Evolutionary conservation across 78 protist species (phyloP).

Genomic region (Emiliania huxleyi): DNA sequence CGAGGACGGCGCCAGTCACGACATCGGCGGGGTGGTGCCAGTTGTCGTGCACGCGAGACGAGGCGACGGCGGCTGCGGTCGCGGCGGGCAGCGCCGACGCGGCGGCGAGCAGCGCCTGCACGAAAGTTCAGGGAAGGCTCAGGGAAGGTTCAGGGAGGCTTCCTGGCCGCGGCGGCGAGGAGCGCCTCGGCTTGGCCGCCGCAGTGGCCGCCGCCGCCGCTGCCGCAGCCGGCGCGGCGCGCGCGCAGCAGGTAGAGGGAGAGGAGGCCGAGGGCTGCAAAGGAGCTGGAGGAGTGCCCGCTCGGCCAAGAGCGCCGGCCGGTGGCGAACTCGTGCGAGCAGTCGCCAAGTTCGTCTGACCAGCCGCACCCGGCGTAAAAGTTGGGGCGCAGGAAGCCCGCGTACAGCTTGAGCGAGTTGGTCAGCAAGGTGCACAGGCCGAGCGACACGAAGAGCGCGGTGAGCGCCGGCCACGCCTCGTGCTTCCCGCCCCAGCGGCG

Average conservation of each 20-base stretch:
- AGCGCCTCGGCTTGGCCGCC: too few relatives aligned
- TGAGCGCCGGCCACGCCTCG: background rate
- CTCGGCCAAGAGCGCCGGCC: background rate
- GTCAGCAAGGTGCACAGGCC: background rate
- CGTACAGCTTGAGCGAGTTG: background rate
- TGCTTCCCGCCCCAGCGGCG: background rate
- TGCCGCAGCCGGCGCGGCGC: too few relatives aligned
- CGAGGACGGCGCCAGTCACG: background rate
- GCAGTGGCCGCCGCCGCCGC: too few relatives aligned
- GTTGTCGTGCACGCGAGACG: background rate
- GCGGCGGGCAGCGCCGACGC: too few relatives aligned
- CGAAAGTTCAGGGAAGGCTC: too few relatives aligned
- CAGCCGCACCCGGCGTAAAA: background rate
- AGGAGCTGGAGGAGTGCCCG: background rate
- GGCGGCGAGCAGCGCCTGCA: too few relatives aligned
- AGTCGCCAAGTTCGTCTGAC: background rate
- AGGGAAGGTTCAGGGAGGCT: too few relatives aligned
- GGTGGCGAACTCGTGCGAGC: background rate
- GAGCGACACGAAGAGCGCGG: background rate
- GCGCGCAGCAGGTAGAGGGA: background rate
- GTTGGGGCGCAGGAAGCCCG: background rate
- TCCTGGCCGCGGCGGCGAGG: too few relatives aligned
- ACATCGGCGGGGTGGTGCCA: background rate
- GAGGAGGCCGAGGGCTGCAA: background rate
- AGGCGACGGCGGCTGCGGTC: too few relatives aligned